phyloP scores from a whole-genome alignment of 345 rosid genomes.

The Cardamine resedifolia region DNA sequence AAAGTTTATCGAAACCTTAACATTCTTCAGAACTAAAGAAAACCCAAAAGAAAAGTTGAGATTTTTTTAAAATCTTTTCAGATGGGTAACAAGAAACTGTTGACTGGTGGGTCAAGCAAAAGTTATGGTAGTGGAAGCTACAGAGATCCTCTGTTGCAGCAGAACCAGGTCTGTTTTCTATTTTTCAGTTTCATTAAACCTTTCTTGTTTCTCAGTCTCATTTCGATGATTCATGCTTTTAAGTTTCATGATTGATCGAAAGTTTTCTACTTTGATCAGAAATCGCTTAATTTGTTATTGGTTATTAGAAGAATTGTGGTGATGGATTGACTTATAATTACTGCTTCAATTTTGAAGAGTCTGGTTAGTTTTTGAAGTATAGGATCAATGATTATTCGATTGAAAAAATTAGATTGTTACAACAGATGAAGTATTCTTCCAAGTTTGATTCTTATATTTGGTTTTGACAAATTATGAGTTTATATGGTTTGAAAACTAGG shows the following conservation, averaged over 20 bases:
- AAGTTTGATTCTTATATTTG: slow-evolving; percentile 7
- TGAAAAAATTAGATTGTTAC: neutral
- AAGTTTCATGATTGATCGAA: slow-evolving; percentile 1
- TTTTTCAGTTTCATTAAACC: neutral
- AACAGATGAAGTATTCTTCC: neutral
- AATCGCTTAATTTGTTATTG: neutral
- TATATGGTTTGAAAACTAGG: neutral
- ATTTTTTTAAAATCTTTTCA: neutral
- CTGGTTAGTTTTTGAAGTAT: slow-evolving; percentile 1
- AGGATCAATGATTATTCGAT: neutral
- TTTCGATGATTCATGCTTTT: neutral
- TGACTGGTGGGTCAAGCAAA: slow-evolving; percentile 57
- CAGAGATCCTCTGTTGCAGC: slow-evolving; percentile 55
- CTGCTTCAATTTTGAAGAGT: neutral
- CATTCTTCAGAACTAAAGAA: neutral
- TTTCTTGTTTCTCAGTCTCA: slow-evolving; percentile 1
- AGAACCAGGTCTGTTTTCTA: slow-evolving; percentile 46
- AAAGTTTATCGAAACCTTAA: neutral
- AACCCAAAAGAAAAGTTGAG: slow-evolving; percentile 1
- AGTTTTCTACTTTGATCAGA: slow-evolving; percentile 12
- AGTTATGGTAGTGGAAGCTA: slow-evolving; percentile 49
- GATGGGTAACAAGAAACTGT: slow-evolving; percentile 65
- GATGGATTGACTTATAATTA: neutral
- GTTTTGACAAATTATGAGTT: neutral
- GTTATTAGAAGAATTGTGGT: neutral